Evolutionary conservation across 768 basidiomycete species (phyloP), one percentile per base, ranked within the genome.

Genomic region (Trametes maxima): DNA sequence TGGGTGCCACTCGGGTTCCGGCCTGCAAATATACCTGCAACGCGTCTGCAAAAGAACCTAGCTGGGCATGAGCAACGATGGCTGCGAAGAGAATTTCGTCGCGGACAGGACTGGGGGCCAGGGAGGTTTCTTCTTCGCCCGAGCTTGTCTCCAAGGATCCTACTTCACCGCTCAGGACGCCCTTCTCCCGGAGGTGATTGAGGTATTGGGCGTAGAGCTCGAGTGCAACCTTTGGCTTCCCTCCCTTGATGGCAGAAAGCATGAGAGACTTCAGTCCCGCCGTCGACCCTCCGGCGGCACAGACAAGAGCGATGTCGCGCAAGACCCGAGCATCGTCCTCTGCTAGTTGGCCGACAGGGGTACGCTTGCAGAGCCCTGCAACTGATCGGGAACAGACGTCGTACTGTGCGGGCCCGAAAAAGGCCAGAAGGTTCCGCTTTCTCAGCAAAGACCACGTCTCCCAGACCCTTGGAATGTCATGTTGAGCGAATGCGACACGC

Each of bases 1-100:
- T 70, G 22, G 64, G 64, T 17, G 75, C 67, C 37, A 85, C 64
- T 1, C 73, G 78, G 46, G 77, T 69, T 17, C 72, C 73, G 1
- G 75, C 76, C 19, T 73, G 66, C 8, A 84, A 64, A 59, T 75
- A 84, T 5, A 71, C 68, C 44, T 73, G 71, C 48, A 90, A 68
- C 2, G 89, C 87, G 35, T 71, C 77, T n/a, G 73, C 67, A 65
- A 92, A 90, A n/a, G 80, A 77, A 67, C 83, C 75, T 33, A 77
- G 73, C 69, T 85, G 80, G 4, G 87, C 86, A 69, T 85, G 75
- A 16, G 91, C 91, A 21, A 83, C 76, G n/a, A 84, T 73, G 6
- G 78, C 85, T 12, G 78, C 78, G 35, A 88, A 76, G 24, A 88
- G 73, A 35, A 86, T 61, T 0, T 75, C 67, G 25, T 39, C 55